These are phyloP conservation scores for Aphanoascus verrucosus DNA, from an alignment of 2,329 filamentous ascomycete genomes.

Conservation along the genomic window DNA sequence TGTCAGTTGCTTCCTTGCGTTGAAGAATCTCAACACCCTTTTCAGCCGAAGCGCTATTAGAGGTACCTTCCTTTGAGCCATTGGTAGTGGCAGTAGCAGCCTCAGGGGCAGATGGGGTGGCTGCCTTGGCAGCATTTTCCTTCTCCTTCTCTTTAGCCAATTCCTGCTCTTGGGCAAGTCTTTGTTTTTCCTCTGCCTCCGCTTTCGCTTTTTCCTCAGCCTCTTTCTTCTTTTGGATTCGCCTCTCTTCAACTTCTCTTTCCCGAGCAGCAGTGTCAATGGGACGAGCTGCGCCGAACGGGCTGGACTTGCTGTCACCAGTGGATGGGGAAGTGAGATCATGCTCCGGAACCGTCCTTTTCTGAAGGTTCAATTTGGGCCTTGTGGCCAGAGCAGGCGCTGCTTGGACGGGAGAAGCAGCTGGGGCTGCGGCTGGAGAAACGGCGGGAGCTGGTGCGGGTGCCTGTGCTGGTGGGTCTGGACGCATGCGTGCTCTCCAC, in stretches of 20 bases:
- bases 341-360: slow-evolving; percentile 79
- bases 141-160: slow-evolving; percentile 40
- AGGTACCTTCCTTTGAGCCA: slow-evolving; percentile 32
- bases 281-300: slow-evolving; percentile 84
- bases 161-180: slow-evolving; percentile 48
- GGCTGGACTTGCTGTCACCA: slow-evolving; percentile 70
- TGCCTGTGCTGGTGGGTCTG: slow-evolving; percentile 57
- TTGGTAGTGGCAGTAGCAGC: slow-evolving; percentile 29
- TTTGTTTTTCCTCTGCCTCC: slow-evolving; percentile 53
- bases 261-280: slow-evolving; percentile 89
- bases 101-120: slow-evolving; percentile 21
- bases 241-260: slow-evolving; percentile 82
- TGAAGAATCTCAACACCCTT: slow-evolving; percentile 48
- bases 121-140: slow-evolving; percentile 24
- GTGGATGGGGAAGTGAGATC: slow-evolving; percentile 37
- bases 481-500: slow-evolving; percentile 85
- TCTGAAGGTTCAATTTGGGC: slow-evolving; percentile 76
- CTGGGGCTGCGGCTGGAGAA: slow-evolving; percentile 52
- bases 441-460: slow-evolving; percentile 50
- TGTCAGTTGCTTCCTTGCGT: slow-evolving; percentile 38
- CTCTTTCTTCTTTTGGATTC: slow-evolving; percentile 73
- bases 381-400: slow-evolving; percentile 47
- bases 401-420: slow-evolving; percentile 56
- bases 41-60: slow-evolving; percentile 34
- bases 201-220: slow-evolving; percentile 76